These are phyloP conservation scores for Solanum dulcamara DNA, from an alignment of 257 asterid species.

Conservation along the genomic window DNA sequence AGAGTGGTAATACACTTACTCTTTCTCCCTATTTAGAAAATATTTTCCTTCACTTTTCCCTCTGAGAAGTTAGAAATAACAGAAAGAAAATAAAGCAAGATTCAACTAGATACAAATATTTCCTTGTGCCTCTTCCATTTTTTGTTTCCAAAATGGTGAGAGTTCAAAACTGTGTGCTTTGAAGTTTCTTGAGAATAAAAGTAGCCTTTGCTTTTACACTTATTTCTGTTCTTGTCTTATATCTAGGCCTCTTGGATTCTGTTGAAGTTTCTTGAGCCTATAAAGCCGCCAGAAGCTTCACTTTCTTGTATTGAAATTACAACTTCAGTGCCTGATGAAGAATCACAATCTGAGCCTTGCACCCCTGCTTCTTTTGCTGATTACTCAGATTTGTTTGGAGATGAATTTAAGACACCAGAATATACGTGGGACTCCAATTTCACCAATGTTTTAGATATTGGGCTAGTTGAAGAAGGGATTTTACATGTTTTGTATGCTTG, in stretches of 20 bases:
- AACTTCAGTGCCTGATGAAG: conserved; percentile 44
- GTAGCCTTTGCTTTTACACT: background rate
- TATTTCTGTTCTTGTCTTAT: background rate
- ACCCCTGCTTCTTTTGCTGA: conserved; percentile 33
- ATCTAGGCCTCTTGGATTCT: conserved; percentile 70
- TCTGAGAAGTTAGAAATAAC: background rate
- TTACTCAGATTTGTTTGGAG: conserved; percentile 75
- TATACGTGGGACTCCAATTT: conserved; percentile 49
- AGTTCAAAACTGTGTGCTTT: background rate
- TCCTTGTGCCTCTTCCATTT: background rate
- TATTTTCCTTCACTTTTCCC: background rate
- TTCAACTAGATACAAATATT: background rate
- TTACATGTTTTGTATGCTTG: conserved; percentile 89
- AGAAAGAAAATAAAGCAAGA: background rate
- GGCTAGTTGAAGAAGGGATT: conserved; percentile 81
- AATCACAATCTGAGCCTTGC: conserved; percentile 27
- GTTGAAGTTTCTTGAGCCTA: conserved; percentile 44
- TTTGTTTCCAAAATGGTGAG: background rate
- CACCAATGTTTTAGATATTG: conserved; percentile 64
- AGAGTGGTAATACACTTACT: conserved; percentile 42
- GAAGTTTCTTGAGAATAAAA: background rate
- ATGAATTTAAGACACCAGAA: conserved; percentile 56
- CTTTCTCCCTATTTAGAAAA: background rate
- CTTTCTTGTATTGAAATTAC: conserved; percentile 23
- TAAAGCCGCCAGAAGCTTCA: conserved; percentile 28